These are phyloP conservation scores for Aspergillus nidulans DNA, from an alignment of 495 filamentous ascomycete species.

Conservation along the genomic window DNA sequence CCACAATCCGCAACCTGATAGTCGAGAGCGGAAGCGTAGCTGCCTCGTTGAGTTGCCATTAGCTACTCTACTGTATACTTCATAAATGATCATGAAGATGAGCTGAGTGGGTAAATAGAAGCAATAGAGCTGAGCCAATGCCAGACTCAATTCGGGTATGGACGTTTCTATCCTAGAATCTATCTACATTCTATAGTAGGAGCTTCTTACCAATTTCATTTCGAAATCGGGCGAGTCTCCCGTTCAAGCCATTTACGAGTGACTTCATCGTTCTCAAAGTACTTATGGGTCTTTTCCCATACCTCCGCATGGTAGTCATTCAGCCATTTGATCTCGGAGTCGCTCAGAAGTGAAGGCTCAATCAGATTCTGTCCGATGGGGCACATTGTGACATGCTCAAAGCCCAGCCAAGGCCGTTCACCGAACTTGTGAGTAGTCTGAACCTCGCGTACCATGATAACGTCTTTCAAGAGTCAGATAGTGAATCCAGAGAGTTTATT, in stretches of 20 bases:
- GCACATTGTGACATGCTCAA: conserved; percentile 96
- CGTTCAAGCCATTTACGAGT: conserved; percentile 77
- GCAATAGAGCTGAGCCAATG: neutral
- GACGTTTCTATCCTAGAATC: neutral
- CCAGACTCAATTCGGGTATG: neutral
- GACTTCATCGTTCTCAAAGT: conserved; percentile 66
- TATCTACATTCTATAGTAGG: neutral
- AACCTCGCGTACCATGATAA: conserved; percentile 84
- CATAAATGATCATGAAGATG: too few species aligned
- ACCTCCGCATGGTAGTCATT: conserved; percentile 83
- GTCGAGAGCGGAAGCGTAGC: neutral
- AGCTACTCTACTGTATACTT: neutral
- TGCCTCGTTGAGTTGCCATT: neutral
- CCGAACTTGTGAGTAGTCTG: conserved; percentile 84
- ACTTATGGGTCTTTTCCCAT: conserved; percentile 74
- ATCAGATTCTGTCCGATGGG: conserved; percentile 90
- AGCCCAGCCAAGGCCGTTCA: conserved; percentile 88
- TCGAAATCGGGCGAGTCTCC: conserved; percentile 62
- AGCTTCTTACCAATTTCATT: conserved; percentile 16
- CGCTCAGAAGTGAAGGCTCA: conserved; percentile 66
- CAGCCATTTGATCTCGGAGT: conserved; percentile 78
- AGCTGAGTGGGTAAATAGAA: neutral
- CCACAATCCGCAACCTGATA: conserved; percentile 14
- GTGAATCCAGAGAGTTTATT: neutral
- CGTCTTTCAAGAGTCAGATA: conserved; percentile 39